Evolutionary conservation across 441 rosid genomes (phyloP).

Genomic region (Raphanus hybrid): DNA sequence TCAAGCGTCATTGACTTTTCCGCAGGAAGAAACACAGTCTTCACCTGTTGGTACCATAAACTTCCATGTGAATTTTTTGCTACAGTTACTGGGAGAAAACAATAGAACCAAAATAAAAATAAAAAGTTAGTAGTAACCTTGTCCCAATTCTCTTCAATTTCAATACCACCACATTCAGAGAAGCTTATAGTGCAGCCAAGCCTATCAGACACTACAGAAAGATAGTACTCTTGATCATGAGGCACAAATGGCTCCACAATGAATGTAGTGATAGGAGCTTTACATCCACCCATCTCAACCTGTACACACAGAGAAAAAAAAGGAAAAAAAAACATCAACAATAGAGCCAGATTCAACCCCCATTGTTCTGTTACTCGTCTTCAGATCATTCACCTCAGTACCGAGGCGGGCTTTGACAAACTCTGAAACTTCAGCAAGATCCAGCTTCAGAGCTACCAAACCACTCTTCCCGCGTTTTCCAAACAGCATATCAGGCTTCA

Average conservation of each 20-base stretch:
- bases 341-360: background rate
- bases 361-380: background rate
- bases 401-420: constrained; percentile 90
- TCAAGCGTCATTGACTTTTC: constrained; percentile 66
- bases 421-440: constrained; percentile 90
- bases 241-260: constrained; percentile 89
- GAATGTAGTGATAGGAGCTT: constrained; percentile 84
- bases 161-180: constrained; percentile 91
- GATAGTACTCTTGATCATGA: constrained; percentile 78
- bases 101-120: background rate
- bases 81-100: background rate
- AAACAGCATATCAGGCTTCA: constrained; percentile 93
- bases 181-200: constrained; percentile 80
- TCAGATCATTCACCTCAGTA: constrained; percentile 56
- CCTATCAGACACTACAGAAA: constrained; percentile 77
- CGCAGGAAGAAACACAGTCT: constrained; percentile 67
- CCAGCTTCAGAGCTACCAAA: constrained; percentile 82
- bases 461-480: constrained; percentile 97
- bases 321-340: constrained; percentile 10
- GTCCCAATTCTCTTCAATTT: constrained; percentile 94
- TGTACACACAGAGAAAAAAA: constrained; percentile 25
- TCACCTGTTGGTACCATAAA: constrained; percentile 59
- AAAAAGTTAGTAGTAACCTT: constrained; percentile 49
- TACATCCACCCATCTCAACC: constrained; percentile 94
- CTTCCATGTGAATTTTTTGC: background rate